phyloP scores from a whole-genome alignment of 306 rosid genomes.

The Pyrus communis region DNA sequence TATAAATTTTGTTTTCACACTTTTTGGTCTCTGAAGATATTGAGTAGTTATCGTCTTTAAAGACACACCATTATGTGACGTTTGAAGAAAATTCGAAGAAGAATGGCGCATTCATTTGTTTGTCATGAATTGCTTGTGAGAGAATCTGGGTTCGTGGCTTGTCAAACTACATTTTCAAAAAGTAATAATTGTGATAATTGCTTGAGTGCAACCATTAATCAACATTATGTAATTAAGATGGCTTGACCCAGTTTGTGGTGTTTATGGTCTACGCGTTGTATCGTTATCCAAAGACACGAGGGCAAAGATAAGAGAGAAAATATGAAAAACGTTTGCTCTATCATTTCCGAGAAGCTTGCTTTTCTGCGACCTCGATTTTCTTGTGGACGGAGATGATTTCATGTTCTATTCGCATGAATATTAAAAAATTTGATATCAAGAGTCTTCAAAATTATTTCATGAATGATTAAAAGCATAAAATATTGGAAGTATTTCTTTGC shows the following conservation, averaged over 20 bases:
- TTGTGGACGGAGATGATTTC: not conserved
- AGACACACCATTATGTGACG: not conserved
- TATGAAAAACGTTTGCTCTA: not conserved
- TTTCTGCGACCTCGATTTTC: too few species aligned
- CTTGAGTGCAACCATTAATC: too few species aligned
- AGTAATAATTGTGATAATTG: not conserved
- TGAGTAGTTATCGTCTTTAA: not conserved
- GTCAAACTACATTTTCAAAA: not conserved
- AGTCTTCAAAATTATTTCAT: not conserved
- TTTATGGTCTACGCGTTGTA: not conserved
- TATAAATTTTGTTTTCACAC: too few species aligned
- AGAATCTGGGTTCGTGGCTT: not conserved
- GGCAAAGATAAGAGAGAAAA: not conserved
- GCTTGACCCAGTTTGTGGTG: not conserved
- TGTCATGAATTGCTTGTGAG: too few species aligned
- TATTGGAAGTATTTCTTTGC: not conserved
- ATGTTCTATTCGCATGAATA: too few species aligned
- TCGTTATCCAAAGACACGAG: not conserved
- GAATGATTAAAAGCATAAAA: not conserved
- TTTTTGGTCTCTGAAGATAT: too few species aligned
- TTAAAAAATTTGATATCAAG: too few species aligned
- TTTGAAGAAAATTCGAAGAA: not conserved
- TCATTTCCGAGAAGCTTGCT: not conserved
- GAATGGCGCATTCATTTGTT: too few species aligned
- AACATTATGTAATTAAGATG: too few species aligned